These are phyloP conservation scores for Globisporangium takayamanum DNA, from an alignment of 352 stramenopile species.

Conservation along the genomic window DNA sequence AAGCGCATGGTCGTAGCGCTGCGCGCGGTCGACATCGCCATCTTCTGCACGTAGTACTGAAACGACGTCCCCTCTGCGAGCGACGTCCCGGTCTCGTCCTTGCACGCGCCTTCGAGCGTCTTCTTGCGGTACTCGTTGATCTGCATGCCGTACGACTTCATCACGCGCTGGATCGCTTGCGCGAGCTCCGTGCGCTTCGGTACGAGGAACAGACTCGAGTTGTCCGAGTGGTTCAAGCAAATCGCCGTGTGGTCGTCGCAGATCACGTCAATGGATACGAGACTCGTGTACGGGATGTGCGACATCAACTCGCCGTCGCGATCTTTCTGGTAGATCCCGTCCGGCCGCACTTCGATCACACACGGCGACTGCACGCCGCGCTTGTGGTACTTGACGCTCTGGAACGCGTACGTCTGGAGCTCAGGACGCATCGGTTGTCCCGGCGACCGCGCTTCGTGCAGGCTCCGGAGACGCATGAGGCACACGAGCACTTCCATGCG, in stretches of 20 bases:
- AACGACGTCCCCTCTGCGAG: conserved; percentile 39
- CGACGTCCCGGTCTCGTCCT: conserved; percentile 31
- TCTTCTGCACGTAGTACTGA: conserved; percentile 63
- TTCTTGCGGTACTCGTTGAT: conserved; percentile 85
- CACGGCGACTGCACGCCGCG: conserved; percentile 55
- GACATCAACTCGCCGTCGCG: conserved; percentile 70
- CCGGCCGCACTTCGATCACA: conserved; percentile 58
- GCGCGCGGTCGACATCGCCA: conserved; percentile 34
- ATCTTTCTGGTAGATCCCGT: conserved; percentile 75
- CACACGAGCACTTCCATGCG: conserved; percentile 81
- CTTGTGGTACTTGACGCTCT: conserved; percentile 54
- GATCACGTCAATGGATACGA: conserved; percentile 81
- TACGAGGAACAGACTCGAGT: conserved; percentile 76
- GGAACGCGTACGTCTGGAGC: conserved; percentile 49
- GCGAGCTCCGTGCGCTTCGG: conserved; percentile 58
- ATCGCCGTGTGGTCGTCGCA: conserved; percentile 68
- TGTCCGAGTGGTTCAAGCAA: conserved; percentile 71
- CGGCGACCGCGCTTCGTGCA: conserved; percentile 42
- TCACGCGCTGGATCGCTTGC: conserved; percentile 59
- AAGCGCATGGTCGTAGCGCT: conserved; percentile 25
- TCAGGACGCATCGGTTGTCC: conserved; percentile 21
- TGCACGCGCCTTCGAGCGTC: conserved; percentile 51
- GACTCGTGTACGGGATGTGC: conserved; percentile 74
- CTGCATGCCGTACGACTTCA: conserved; percentile 71
- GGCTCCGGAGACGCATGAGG: conserved; percentile 64